Evolutionary conservation across 192 early-diverging fungal species (phyloP), one percentile per base, ranked within the genome.

Genomic region (Coemansia nantahalensis): DNA sequence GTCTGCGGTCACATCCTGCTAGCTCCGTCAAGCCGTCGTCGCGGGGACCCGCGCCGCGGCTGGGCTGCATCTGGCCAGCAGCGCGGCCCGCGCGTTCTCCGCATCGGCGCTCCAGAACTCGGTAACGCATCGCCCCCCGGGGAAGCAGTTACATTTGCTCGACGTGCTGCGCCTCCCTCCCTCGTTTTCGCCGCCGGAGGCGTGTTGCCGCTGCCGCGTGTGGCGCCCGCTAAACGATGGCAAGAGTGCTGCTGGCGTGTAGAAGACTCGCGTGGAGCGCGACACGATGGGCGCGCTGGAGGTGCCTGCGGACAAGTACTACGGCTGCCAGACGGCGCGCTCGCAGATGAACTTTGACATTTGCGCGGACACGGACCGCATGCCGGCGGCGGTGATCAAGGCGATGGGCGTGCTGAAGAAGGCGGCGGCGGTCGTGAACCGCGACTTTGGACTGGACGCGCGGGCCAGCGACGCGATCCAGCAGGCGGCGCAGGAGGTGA

Each of bases 311-410:
- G 90, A 97, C 78, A 84, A 84, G 66, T 97, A 96, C 84, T 99
- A 92, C 86, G 96, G 94, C 45, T 91, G 91, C 41, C 96, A 98
- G 78, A 97, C 96, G 23, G 90, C 93, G 65, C 84, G 96, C 45
- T 97, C 94, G 30, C 79, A 94, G 43, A 85, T 90, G 80, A 99
- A 99, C 81, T 99, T 99, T 78, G 85, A 99, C 62, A 99, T 99
- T 71, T 94, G 94, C 54, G 94, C 93, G 6, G 68, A 78, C 39
- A 81, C 77, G 40, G 96, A 97, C 63, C 86, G 89, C 54, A 99
- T 99, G 91, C 96, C 96, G 18, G 88, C 89, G 34, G 89, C 90
- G 39, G 83, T 99, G 42, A 93, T 99, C 81, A 84, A 84, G 68
- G 94, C 94, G 15, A 94, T 95, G 78, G 94, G 91, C 54, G 83